Percentiles rank a stretch among this genome's conserved stretches.
Conservation (phyloP, 495 filamentous ascomycete genomes). For the Thermothielavioides terrestris region DNA sequence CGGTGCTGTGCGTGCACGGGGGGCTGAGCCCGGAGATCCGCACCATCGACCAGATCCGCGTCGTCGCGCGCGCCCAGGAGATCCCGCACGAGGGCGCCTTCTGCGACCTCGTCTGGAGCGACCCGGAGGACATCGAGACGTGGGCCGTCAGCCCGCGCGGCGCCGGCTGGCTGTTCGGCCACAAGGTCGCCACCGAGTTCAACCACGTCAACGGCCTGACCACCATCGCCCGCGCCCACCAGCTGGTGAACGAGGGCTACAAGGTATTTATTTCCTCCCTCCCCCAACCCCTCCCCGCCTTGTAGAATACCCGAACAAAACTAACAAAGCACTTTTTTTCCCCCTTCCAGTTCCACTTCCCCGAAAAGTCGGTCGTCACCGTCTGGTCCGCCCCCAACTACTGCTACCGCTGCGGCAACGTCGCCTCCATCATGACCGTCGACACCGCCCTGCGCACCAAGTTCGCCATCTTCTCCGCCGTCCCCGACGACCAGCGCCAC, state of each 20-base stretch:
- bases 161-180: slow-evolving; percentile 94
- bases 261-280: slow-evolving; percentile 47
- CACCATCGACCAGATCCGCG: slow-evolving; percentile 92
- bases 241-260: slow-evolving; percentile 96
- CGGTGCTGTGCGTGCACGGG: slow-evolving; percentile 94
- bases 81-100: slow-evolving; percentile 98
- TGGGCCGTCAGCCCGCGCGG: slow-evolving; percentile 95
- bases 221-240: slow-evolving; percentile 90
- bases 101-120: slow-evolving; percentile 96
- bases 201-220: slow-evolving; percentile 96
- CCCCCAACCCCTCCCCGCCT: neutral
- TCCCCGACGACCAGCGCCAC: slow-evolving; percentile 83
- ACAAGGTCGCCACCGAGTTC: slow-evolving; percentile 97
- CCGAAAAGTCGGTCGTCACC: slow-evolving; percentile 93
- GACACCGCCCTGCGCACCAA: slow-evolving; percentile 72
- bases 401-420: slow-evolving; percentile 96
- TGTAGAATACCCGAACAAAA: slow-evolving; percentile 14
- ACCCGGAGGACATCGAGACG: slow-evolving; percentile 95
- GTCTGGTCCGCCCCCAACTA: slow-evolving; percentile 99
- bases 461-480: slow-evolving; percentile 92
- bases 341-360: slow-evolving; percentile 71
- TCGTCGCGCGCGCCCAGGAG: slow-evolving; percentile 92
- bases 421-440: slow-evolving; percentile 94
- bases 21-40: slow-evolving; percentile 95
- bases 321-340: neutral